phyloP scores from a whole-genome alignment of 306 rosid species.

The Hippophae tibetana region DNA sequence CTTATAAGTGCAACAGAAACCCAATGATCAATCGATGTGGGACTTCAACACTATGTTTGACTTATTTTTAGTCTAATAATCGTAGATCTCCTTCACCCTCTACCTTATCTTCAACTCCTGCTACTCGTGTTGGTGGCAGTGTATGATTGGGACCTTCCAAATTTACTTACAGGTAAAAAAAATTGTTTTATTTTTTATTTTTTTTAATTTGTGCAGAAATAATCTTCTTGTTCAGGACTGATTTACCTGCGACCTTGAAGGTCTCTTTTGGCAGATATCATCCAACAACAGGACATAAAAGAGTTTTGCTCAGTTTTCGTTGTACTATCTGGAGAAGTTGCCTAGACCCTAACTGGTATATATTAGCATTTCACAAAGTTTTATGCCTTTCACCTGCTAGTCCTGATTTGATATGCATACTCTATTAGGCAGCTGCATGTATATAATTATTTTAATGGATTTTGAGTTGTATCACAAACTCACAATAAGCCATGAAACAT shows the following conservation, averaged over 20 bases:
- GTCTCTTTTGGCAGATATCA: slow-evolving; percentile 93
- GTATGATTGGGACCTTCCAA: slow-evolving; percentile 71
- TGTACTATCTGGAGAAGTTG: slow-evolving; percentile 72
- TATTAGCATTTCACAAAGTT: slow-evolving; percentile 1
- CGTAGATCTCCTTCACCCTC: slow-evolving; percentile 44
- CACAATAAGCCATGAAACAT: too few relatives aligned
- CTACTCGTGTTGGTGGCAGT: slow-evolving; percentile 43
- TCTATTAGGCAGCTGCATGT: background rate
- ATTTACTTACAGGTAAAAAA: slow-evolving; percentile 69
- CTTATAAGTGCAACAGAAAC: too few relatives aligned
- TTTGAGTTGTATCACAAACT: too few relatives aligned
- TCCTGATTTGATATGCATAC: background rate
- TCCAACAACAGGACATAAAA: slow-evolving; percentile 85
- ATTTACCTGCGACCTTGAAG: slow-evolving; percentile 42
- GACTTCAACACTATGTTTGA: too few relatives aligned
- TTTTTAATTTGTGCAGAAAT: slow-evolving; percentile 13
- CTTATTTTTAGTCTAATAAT: slow-evolving; percentile 54
- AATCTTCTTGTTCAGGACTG: slow-evolving; percentile 22
- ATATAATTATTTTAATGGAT: too few relatives aligned
- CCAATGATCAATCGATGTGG: too few relatives aligned
- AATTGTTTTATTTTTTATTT: background rate
- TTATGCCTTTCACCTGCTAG: slow-evolving; percentile 14
- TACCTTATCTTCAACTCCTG: slow-evolving; percentile 44
- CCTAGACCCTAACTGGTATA: slow-evolving; percentile 70
- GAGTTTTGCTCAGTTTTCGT: slow-evolving; percentile 94